A percentile compares a stretch with the other conserved stretches of the same genome.
These are phyloP conservation scores for Dryas drummondii DNA, from an alignment of 306 rosid species.

Conservation along the genomic window DNA sequence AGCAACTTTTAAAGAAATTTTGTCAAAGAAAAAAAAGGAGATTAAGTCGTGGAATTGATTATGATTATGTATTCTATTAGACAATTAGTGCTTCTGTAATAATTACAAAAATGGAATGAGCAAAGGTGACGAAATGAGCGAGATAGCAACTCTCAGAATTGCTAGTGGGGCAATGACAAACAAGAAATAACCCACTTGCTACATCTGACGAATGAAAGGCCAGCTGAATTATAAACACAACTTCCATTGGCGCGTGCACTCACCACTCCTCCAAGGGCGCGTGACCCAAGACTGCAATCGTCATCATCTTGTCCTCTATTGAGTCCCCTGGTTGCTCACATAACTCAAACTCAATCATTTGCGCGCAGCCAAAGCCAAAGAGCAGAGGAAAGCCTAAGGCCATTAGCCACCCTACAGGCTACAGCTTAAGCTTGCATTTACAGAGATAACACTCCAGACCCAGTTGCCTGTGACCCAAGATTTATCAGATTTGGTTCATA, in stretches of 20 bases:
- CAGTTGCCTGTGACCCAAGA: background rate
- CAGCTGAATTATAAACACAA: background rate
- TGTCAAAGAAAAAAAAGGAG: too few relatives aligned
- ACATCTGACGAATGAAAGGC: background rate
- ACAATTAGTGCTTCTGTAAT: background rate
- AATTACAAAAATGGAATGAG: background rate
- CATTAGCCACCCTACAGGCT: background rate
- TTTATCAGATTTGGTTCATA: background rate
- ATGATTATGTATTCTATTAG: background rate
- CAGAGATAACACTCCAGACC: conserved; percentile 3
- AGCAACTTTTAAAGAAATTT: too few relatives aligned
- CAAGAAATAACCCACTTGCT: background rate
- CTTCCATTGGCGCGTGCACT: background rate
- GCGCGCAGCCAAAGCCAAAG: conserved; percentile 13
- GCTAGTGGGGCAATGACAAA: background rate
- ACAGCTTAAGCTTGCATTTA: background rate
- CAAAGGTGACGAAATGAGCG: background rate
- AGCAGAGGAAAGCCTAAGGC: background rate
- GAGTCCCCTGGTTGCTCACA: background rate
- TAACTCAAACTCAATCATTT: conserved; percentile 10
- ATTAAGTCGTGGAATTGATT: background rate
- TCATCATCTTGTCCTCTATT: conserved; percentile 7
- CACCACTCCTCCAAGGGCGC: background rate
- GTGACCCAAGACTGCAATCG: background rate
- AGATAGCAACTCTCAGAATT: background rate